These are phyloP conservation scores for Trichaptum fuscoviolaceum DNA, from an alignment of 768 basidiomycete genomes.

Conservation along the genomic window DNA sequence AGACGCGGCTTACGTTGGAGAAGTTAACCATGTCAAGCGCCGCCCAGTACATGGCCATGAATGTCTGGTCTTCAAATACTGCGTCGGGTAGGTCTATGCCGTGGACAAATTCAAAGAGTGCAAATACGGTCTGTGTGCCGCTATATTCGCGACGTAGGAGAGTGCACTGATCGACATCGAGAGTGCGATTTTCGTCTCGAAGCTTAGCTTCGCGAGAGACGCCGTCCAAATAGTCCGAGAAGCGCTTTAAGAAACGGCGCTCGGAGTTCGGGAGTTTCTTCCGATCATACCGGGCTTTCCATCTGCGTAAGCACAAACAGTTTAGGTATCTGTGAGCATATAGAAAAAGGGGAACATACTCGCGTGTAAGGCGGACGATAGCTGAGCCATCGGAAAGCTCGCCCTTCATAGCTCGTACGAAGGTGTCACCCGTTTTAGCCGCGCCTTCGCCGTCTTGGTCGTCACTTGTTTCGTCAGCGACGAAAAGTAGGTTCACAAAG, in stretches of 20 bases:
- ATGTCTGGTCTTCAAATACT: slow-evolving; percentile 18
- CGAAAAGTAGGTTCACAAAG: slow-evolving; percentile 13
- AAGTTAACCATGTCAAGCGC: slow-evolving; percentile 23
- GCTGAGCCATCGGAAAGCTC: slow-evolving; percentile 38
- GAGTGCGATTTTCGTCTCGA: slow-evolving; percentile 15
- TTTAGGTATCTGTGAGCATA: slow-evolving; percentile 1
- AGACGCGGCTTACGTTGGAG: slow-evolving; percentile 19
- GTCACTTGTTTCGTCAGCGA: slow-evolving; percentile 15
- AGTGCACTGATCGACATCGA: slow-evolving; percentile 18
- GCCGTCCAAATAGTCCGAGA: slow-evolving; percentile 7
- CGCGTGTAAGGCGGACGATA: slow-evolving; percentile 55
- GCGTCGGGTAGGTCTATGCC: slow-evolving; percentile 22
- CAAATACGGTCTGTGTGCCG: slow-evolving; percentile 19
- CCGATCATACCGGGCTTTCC: slow-evolving; percentile 30
- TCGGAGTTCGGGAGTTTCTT: slow-evolving; percentile 35
- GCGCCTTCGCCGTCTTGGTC: slow-evolving; percentile 13
- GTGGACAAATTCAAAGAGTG: slow-evolving; percentile 20
- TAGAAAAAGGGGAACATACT: slow-evolving; percentile 34
- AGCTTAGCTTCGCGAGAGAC: slow-evolving; percentile 14
- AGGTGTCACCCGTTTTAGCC: neutral
- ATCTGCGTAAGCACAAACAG: slow-evolving; percentile 1
- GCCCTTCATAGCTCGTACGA: neutral
- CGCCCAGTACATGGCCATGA: slow-evolving; percentile 15
- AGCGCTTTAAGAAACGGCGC: slow-evolving; percentile 12
- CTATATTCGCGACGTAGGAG: slow-evolving; percentile 22